Base-by-base conservation (phyloP, 192 early-diverging fungal species). In the Entomortierella lignicola region DNA sequence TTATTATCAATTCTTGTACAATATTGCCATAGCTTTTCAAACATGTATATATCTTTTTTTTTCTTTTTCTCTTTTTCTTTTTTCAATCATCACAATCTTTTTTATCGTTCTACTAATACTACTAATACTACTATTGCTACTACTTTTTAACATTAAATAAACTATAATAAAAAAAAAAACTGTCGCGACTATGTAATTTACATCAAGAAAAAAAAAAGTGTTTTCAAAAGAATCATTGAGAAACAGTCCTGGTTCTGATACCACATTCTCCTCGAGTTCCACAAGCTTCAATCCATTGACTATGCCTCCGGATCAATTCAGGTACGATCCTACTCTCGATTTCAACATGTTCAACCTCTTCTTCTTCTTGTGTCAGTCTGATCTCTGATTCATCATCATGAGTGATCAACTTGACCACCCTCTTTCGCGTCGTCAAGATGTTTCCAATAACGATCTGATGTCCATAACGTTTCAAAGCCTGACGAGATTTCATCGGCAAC, bases 391-490 rank as follows among this genome's bases (percentile, higher is more conserved):
- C 83, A 8, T 70, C 77, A 13, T 84, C 74, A 10, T 72, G 26
- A 3, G 89, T 89, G 50, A 90, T 87, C 53, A 94, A 48, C 57
- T 85, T 90, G 17, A 99, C 97, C 23, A 90, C 86, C 30, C 85
- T 80, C 85, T 99, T 99, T 37, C 98, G 87, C 2, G 95, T 98
- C 34, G 82, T 75, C 11, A 99, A 80, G 77, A 99, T 88, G 66
- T 99, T 99, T 56, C 92, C 97, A 84, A 99, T 95, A 30, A 99
- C 98, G 25, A 97, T 88, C 80, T 99, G 97, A 80, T 99, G 98
- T 20, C 95, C 94, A 80, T 99, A 99, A 37, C 91, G 85, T 29
- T 82, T 85, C 29, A 99, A 69, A 3, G 96, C 91, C 69, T 89
- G 81, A 18, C 87, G 84, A 0, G 96, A 89, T 83, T 99, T 99